Evolutionary conservation across 1,139 yeast species (phyloP), one percentile per base, ranked within the genome.

Genomic region (Nakaseomyces delphensis): DNA sequence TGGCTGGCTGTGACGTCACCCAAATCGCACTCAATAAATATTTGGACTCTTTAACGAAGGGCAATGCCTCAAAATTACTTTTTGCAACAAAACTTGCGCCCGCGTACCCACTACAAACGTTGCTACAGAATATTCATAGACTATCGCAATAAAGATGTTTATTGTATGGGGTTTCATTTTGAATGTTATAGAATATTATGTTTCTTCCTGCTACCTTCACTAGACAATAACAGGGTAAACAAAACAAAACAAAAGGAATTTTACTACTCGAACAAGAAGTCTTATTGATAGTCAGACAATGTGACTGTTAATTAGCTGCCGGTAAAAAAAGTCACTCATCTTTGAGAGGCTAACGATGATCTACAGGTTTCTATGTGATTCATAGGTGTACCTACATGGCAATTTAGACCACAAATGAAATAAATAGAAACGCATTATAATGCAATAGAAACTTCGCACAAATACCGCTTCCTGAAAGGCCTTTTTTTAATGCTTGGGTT

Each of bases 61-160:
- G 62, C 3, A 60, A 66, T 19, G 80, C 77, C 0, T 56, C 71
- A 0, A 59, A 64, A 21, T 50, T 77, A 40, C 66, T 76, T 2
- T 76, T 76, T 59, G 78, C 76, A 0, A 41, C 49, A 3, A 45
- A 46, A 9, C 27, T 59, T 16, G 62, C 64, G 3, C 60, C 63
- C 3, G 51, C 51, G 3, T 60, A 46, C 27, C 60, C 62, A 10
- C 13, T 57, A 2, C 46, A 49, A n/a, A 27, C 53, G 15, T 37
- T 60, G 5, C 36, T 59, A 16, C 47, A 46, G 31, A 46, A 48
- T 0, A 19, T 58, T 25, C 38, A 31, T 18, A 31, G 35, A 31
- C 2, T 13, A 25, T 4, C 9, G 4, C 28, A 25, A 25, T 13
- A 25, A 8, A 8, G n/a, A 11, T n/a, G 6, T 10, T 25, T 50